phyloP scores from a whole-genome alignment of 305 asterid species.

The Solanum chacoense region DNA sequence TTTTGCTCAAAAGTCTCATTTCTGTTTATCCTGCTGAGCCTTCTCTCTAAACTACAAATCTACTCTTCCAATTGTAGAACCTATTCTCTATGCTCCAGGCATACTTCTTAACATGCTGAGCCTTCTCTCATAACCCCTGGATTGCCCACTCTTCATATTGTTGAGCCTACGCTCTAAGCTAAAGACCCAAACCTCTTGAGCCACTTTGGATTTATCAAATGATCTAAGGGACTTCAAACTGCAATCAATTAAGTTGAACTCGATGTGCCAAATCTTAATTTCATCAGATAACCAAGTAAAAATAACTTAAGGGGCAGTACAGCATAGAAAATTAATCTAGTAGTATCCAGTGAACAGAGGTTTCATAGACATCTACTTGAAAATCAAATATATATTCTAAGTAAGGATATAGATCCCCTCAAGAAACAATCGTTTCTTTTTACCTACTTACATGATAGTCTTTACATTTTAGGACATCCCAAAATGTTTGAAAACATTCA shows the following conservation, averaged over 20 bases:
- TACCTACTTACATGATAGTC: background rate
- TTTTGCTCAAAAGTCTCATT: background rate
- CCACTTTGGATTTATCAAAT: background rate
- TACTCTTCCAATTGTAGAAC: background rate
- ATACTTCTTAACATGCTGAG: background rate
- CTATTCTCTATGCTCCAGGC: background rate
- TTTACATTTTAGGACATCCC: background rate
- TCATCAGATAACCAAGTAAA: background rate
- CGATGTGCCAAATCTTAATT: background rate
- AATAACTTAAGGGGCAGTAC: background rate
- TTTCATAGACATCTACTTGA: background rate
- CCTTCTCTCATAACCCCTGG: background rate
- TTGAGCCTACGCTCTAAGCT: background rate
- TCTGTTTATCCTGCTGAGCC: background rate
- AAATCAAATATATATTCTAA: background rate
- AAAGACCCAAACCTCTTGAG: background rate
- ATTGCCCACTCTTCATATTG: background rate
- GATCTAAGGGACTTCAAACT: background rate
- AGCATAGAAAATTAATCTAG: background rate
- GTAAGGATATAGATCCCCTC: background rate
- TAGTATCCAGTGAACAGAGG: background rate
- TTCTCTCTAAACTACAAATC: background rate
- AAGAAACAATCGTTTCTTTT: background rate
- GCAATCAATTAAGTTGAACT: background rate
- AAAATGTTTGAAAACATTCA: background rate